Percentiles rank a stretch among this genome's conserved stretches.
phyloP scores from a whole-genome alignment of 2,329 filamentous ascomycete genomes.

The Aspergillus texensis region DNA sequence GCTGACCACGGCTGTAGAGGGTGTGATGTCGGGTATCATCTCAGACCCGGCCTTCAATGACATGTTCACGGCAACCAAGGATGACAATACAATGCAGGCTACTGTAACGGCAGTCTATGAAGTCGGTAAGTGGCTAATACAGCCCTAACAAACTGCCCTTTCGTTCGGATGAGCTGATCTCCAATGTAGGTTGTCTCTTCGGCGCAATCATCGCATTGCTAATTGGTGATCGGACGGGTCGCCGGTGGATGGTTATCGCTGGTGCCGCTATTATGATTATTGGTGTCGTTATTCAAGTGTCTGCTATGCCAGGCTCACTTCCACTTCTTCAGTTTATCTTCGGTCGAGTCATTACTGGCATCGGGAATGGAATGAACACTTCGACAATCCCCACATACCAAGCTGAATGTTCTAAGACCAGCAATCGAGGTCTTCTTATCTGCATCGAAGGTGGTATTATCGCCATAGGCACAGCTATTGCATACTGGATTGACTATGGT shows the following conservation, averaged over 20 bases:
- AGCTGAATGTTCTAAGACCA: conserved; percentile 22
- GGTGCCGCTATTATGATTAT: conserved; percentile 22
- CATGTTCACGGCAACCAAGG: conserved; percentile 14
- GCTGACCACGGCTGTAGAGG: conserved; percentile 6
- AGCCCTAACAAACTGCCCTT: not conserved
- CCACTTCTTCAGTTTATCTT: conserved; percentile 24
- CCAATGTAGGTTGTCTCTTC: conserved; percentile 11
- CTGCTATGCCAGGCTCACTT: conserved; percentile 16
- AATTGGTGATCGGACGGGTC: conserved; percentile 18
- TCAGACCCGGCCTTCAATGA: conserved; percentile 16
- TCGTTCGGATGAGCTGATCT: not conserved
- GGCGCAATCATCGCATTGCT: conserved; percentile 21
- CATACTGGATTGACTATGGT: conserved; percentile 25
- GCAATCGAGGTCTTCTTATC: conserved; percentile 22
- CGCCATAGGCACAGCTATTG: conserved; percentile 19
- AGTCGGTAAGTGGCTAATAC: conserved; percentile 6
- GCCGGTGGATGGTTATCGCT: conserved; percentile 18
- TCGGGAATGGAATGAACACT: conserved; percentile 24
- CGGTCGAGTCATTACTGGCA: conserved; percentile 23
- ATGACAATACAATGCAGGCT: conserved; percentile 15
- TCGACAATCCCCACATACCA: conserved; percentile 25
- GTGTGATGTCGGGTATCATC: conserved; percentile 18
- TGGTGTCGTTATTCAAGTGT: conserved; percentile 21
- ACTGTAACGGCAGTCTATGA: conserved; percentile 17
- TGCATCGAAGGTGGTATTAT: conserved; percentile 24